Conservation (phyloP, 305 asterid genomes). For the Fraxinus angustifolia region DNA sequence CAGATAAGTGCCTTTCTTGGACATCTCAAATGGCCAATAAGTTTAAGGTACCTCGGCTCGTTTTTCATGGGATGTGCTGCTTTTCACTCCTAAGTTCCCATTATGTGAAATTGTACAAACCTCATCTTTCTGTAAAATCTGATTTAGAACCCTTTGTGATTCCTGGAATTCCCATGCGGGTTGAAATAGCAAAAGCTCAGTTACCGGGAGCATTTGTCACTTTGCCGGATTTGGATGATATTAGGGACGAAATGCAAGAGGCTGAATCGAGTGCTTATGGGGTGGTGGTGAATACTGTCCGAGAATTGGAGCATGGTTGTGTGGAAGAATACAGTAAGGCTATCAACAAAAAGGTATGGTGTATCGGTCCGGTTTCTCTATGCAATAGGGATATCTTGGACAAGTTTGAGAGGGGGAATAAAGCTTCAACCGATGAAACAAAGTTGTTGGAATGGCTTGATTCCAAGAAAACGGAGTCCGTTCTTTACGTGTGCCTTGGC, state of each 20-base stretch:
- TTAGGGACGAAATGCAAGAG: conserved; percentile 27
- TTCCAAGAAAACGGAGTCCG: conserved; percentile 13
- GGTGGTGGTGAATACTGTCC: conserved; percentile 45
- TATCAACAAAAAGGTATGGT: conserved; percentile 31
- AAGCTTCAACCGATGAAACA: conserved; percentile 9
- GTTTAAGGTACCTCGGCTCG: conserved; percentile 33
- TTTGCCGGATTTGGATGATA: conserved; percentile 22
- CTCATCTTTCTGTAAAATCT: conserved; percentile 26
- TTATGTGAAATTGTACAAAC: conserved; percentile 19
- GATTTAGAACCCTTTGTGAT: conserved; percentile 46
- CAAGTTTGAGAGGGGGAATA: conserved; percentile 27
- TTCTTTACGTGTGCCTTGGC: conserved; percentile 33
- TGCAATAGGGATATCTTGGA: conserved; percentile 22
- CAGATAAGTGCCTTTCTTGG: conserved; percentile 54
- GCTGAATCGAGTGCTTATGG: conserved; percentile 46
- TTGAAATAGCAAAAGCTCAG: conserved; percentile 43
- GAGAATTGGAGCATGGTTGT: conserved; percentile 38
- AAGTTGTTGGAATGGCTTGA: conserved; percentile 26
- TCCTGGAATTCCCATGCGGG: conserved; percentile 44
- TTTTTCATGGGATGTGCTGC: conserved; percentile 46
- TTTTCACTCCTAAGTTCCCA: conserved; percentile 33
- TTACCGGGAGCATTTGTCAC: conserved; percentile 19
- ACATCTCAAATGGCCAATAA: conserved; percentile 30
- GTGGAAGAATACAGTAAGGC: conserved; percentile 30
- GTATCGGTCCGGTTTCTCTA: conserved; percentile 42